Base-by-base conservation (phyloP, 2,329 filamentous ascomycete species). In the Colletotrichum sidae region DNA sequence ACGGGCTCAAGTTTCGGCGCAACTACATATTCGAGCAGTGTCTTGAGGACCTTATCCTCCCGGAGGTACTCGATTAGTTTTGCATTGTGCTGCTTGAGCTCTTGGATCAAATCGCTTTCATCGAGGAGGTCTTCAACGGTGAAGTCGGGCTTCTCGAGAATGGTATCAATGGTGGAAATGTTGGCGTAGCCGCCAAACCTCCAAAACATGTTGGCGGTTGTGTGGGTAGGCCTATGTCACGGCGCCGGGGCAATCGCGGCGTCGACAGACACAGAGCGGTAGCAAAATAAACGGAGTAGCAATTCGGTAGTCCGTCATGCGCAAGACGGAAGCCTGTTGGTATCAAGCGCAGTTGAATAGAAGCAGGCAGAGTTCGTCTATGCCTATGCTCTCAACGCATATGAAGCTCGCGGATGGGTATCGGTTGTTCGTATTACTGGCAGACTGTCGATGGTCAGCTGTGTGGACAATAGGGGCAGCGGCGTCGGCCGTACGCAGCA, bases 111-210 rank as follows among this genome's bases (percentile, higher is more conserved):
- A 77, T 99, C 96, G 75, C 92, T 92, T 84, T 99, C 96, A 78
- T 98, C 94, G 69, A 99, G 89, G 66, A 99, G 86, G 77, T 98
- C 95, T 80, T 99, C 96, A 70, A 98, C 90, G 56, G 92, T 94
- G 77, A 97, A 94, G 80, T 97, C 92, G 72, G 96, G 90, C 80
- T 97, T 97, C 78, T 99, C 96, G 78, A 99, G 93, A 75, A 99
- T 92, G 72, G 91, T 94, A 81, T 98, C 96, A 80, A 99, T 93
- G 76, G 94, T 92, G 74, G 95, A 97, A 81, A 97, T 92, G 86
- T 93, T 97, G 85, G 94, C 93, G 86, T 98, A 98, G 76, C 94
- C 94, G 86, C 96, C 95, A 86, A 98, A 99, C 82, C 95, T 92
- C 96, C 96, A 99, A 82, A 99, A 99, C 96, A 99, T 99, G 84